These are phyloP conservation scores for Flaveria linearis DNA, from an alignment of 129 eudicot genomes.

Conservation along the genomic window DNA sequence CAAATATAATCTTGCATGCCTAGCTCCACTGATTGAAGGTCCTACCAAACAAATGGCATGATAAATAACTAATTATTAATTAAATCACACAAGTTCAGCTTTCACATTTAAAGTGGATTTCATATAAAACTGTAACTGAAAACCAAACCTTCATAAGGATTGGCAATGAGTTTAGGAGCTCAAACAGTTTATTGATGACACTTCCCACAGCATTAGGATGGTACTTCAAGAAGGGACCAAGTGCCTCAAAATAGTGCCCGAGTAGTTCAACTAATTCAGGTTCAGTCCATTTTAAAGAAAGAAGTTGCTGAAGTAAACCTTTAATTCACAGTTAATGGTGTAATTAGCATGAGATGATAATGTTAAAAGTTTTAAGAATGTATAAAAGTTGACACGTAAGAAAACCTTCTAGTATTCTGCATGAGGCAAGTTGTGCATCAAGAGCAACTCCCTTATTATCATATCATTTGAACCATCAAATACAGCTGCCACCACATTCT, in stretches of 20 bases:
- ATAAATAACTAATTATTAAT: not conserved
- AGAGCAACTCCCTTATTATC: slow-evolving; percentile 36
- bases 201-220: slow-evolving; percentile 78
- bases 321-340: slow-evolving; percentile 39
- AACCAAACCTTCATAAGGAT: slow-evolving; percentile 63
- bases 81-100: not conserved
- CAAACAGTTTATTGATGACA: slow-evolving; percentile 86
- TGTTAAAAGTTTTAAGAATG: slow-evolving; percentile 19
- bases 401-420: slow-evolving; percentile 80
- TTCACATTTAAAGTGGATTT: not conserved
- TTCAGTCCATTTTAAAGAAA: slow-evolving; percentile 84
- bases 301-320: slow-evolving; percentile 90
- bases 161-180: slow-evolving; percentile 83
- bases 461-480: slow-evolving; percentile 75
- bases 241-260: slow-evolving; percentile 82
- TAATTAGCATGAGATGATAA: slow-evolving; percentile 40
- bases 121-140: slow-evolving; percentile 5
- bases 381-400: not conserved
- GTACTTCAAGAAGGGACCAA: slow-evolving; percentile 91
- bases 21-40: slow-evolving; percentile 83
- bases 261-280: slow-evolving; percentile 80
- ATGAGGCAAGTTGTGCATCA: slow-evolving; percentile 61
- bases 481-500: slow-evolving; percentile 64
- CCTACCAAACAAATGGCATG: slow-evolving; percentile 48
- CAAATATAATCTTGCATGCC: slow-evolving; percentile 94